These are phyloP conservation scores for Curvularia spicifera DNA, from an alignment of 2,329 filamentous ascomycete genomes.

Conservation along the genomic window DNA sequence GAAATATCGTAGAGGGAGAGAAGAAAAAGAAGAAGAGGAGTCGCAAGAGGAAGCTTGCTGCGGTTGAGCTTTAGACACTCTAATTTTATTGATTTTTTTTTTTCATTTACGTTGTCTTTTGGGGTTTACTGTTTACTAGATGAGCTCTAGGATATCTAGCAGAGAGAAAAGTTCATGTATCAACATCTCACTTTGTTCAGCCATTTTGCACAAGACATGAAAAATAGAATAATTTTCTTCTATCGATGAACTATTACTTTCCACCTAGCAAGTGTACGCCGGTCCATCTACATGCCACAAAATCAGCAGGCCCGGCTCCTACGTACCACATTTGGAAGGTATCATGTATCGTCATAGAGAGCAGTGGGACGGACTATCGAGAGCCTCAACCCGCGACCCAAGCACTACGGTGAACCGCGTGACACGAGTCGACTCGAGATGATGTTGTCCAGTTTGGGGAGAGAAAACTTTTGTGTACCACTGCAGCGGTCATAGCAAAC, in stretches of 20 bases:
- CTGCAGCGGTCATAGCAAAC: constrained; percentile 33
- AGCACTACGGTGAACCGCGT: constrained; percentile 17
- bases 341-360: constrained; percentile 23
- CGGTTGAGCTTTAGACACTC: constrained; percentile 12
- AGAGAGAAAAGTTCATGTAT: background rate
- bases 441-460: constrained; percentile 24
- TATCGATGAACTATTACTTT: constrained; percentile 18
- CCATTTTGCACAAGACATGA: background rate
- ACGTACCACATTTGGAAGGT: constrained; percentile 20
- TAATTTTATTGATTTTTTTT: background rate
- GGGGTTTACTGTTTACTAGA: background rate
- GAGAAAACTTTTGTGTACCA: constrained; percentile 25
- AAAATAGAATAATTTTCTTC: constrained; percentile 7
- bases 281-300: constrained; percentile 15
- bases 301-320: constrained; percentile 12
- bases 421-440: constrained; percentile 18
- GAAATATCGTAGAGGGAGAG: constrained; percentile 28
- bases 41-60: constrained; percentile 29
- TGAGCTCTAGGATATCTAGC: background rate
- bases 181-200: background rate
- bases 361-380: constrained; percentile 5
- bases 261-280: constrained; percentile 5
- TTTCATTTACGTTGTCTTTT: background rate
- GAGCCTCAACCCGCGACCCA: constrained; percentile 14
- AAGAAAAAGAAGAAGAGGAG: constrained; percentile 39